Evolutionary conservation across 805 yeast genomes (phyloP), one percentile per base, ranked within the genome.

Genomic region (Kurtzmaniella cleridarum): DNA sequence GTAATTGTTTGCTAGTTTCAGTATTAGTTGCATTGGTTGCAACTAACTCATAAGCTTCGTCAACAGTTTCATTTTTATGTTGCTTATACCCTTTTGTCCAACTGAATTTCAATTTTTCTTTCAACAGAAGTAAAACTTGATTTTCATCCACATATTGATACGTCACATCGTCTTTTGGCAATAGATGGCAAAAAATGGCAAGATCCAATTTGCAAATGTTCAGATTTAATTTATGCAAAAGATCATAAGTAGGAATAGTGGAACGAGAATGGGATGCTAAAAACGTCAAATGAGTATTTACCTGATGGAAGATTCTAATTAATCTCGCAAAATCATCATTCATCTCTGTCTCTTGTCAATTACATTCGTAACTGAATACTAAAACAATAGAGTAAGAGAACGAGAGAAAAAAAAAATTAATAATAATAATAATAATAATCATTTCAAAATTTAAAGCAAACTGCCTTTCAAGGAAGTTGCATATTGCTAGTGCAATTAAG

Each of bases 131-230:
- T 35, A 54, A 43, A 9, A 79, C 53, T 48, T 81, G 90, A 50
- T 82, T 81, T 54, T 83, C 88, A 55, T 90, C 96, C 32, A 84
- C 79, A 55, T 85, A 90, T 36, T 79, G 84, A 38, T 53, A 66
- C 50, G 81, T 80, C 2, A 78, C 63, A 10, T 85, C 75, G 35
- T 84, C 91, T 20, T 73, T 64, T 0, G 95, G 95, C 1, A 85
- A 55, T 6, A 89, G 51, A 7, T 64, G 71, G 33, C 70, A 75
- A 26, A 90, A 69, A 41, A 71, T 68, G 1, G 95, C 85, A 27
- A 84, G 70, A 55, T 87, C 95, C 8, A 67, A 59, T 9, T 60
- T 52, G 1, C 69, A 62, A 18, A 67, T 56, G 18, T 49, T 55
- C 2, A 47, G 45, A 32, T 60, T 55, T 23, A 66, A 50, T 36